These are phyloP conservation scores for Nyctanthes arbortristis DNA, from an alignment of 257 asterid genomes.

Conservation along the genomic window DNA sequence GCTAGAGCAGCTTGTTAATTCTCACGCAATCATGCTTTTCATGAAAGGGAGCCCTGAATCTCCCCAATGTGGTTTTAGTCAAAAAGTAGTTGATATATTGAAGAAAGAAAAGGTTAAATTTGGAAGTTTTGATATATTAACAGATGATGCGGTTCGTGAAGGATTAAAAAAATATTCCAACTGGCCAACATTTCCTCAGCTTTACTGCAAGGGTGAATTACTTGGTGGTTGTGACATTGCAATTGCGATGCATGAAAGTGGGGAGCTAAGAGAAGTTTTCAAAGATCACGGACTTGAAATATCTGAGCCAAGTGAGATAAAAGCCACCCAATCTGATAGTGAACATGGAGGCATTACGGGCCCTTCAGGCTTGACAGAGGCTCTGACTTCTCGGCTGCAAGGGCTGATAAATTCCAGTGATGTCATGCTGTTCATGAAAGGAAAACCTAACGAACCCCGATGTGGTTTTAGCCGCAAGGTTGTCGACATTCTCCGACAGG, in stretches of 20 bases:
- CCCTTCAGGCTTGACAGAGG: constrained; percentile 65
- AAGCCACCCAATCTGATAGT: constrained; percentile 33
- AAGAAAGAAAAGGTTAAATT: constrained; percentile 76
- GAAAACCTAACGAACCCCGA: constrained; percentile 74
- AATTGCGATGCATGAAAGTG: constrained; percentile 82
- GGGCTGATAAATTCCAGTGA: constrained; percentile 55
- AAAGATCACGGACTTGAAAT: constrained; percentile 56
- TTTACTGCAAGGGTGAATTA: constrained; percentile 93
- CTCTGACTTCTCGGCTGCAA: constrained; percentile 52
- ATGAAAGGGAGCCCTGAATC: constrained; percentile 93
- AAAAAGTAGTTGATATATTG: constrained; percentile 80
- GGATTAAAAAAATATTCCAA: constrained; percentile 84
- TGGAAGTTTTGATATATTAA: constrained; percentile 86
- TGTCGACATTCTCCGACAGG: constrained; percentile 76
- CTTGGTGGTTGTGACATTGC: constrained; percentile 93
- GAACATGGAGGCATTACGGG: constrained; percentile 54
- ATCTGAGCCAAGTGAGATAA: constrained; percentile 37
- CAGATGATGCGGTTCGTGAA: constrained; percentile 76
- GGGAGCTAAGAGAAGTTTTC: constrained; percentile 76
- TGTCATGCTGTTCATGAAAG: constrained; percentile 92
- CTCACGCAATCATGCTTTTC: constrained; percentile 80
- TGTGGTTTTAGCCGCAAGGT: constrained; percentile 97
- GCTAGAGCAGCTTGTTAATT: constrained; percentile 66
- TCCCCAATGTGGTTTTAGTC: constrained; percentile 92
- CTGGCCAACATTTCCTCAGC: constrained; percentile 99